Evolutionary conservation across 2,329 filamentous ascomycete genomes (phyloP), one percentile per base, ranked within the genome.

Genomic region (Penicillium griseofulvum): DNA sequence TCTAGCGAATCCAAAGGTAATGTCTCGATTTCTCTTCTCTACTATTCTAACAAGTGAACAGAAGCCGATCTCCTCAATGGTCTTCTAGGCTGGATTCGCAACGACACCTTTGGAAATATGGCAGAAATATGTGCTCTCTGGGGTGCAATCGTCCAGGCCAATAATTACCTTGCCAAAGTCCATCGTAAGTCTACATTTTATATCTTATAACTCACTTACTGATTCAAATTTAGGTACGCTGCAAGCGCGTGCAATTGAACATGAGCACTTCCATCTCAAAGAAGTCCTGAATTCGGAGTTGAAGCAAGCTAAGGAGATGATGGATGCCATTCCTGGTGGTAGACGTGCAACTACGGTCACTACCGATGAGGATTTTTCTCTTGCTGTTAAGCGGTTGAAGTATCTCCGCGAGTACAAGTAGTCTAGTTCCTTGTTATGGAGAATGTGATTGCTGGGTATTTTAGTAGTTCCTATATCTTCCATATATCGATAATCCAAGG

Each of bases 21-120:
- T 4, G 14, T 28, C n/a, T 24, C 12, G 16, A 12, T 38, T n/a
- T 6, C 14, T 14, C 6, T 29, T n/a, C 34, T 17, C 39, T 11
- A 3, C 42, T 8, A 22, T 11, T 16, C 28, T 42, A 34, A 41
- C 5, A 28, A n/a, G 8, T 6, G 8, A 26, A 5, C 16, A 54
- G 52, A 51, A 4, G 19, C 41, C 6, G 34, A 51, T 6, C 47
- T 54, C 8, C 47, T 54, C 6, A 50, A 51, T 3, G 41, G 52
- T 17, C 34, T 54, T 14, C 12, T 54, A 19, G 52, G 47, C 34
- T 54, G 52, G 52, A 11, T 43, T n/a, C 52, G 52, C 28, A 54
- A 54, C n/a, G 52, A 54, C 2, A 43, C 52, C 16, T 54, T 54
- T 34, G 52, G 47, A 11, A 54, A 36, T 16, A n/a, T 51, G 11